Percentiles rank a stretch among this genome's conserved stretches.
Evolutionary conservation across 192 early-diverging fungal species (phyloP).

Genomic region (Spizellomyces sp.): DNA sequence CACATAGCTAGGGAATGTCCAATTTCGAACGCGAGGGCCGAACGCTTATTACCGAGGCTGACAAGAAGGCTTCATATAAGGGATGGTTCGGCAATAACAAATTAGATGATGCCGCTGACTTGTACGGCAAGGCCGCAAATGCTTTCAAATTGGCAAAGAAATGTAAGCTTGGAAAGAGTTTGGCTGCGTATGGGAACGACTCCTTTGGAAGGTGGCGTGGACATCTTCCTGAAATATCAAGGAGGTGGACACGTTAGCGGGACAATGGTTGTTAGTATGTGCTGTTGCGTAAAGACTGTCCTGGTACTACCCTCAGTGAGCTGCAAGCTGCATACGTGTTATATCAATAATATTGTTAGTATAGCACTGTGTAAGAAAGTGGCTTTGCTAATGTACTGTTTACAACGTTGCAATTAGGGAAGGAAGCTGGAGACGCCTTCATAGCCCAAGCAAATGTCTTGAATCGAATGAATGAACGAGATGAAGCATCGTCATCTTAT

Average conservation of each 20-base stretch:
- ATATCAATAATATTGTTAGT: background rate
- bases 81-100: conserved; percentile 74
- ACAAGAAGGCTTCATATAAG: conserved; percentile 48
- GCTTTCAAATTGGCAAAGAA: conserved; percentile 89
- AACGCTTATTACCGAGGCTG: conserved; percentile 41
- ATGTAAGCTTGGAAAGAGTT: conserved; percentile 58
- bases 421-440: conserved; percentile 94
- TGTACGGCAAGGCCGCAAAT: conserved; percentile 90
- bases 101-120: conserved; percentile 92
- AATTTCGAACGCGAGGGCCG: conserved; percentile 29
- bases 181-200: too few species aligned
- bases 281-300: too few species aligned
- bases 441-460: conserved; percentile 80
- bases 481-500: conserved; percentile 85
- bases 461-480: conserved; percentile 72
- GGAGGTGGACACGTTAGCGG: too few species aligned
- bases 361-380: background rate
- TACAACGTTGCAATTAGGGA: conserved; percentile 55
- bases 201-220: too few species aligned
- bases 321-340: background rate
- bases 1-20: conserved; percentile 9
- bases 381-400: conserved; percentile 9
- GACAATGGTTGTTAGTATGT: too few species aligned
- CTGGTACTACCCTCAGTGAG: too few species aligned
- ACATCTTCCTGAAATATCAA: too few species aligned